Percentiles rank a stretch among this genome's conserved stretches.
phyloP scores from a whole-genome alignment of 2,329 filamentous ascomycete species.

The Leptographium galeiforme region DNA sequence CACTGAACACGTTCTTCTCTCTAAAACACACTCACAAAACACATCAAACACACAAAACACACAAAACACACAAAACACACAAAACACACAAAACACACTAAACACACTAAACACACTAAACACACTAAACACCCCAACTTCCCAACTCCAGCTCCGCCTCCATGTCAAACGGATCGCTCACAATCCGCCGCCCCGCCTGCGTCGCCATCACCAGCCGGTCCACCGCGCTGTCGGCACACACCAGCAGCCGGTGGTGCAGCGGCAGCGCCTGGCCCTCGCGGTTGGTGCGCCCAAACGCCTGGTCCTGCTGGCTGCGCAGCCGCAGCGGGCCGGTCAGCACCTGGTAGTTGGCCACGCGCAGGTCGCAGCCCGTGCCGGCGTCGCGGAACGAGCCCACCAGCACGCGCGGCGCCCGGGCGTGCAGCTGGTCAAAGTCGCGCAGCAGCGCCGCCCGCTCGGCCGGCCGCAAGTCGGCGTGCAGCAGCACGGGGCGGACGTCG shows the following conservation, averaged over 20 bases:
- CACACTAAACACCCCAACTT: neutral
- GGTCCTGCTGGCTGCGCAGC: constrained; percentile 11
- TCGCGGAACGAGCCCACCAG: constrained; percentile 11
- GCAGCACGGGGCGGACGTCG: constrained; percentile 5
- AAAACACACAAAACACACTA: too few relatives aligned
- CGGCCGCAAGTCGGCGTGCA: constrained; percentile 11
- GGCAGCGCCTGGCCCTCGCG: constrained; percentile 12
- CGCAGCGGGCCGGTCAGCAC: constrained; percentile 13
- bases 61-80: too few relatives aligned
- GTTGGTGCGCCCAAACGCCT: constrained; percentile 14
- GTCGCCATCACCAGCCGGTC: constrained; percentile 12
- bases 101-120: too few relatives aligned
- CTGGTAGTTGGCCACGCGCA: constrained; percentile 13
- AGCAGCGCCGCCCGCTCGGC: constrained; percentile 10
- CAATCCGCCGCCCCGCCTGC: constrained; percentile 11
- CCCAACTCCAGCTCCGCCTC: constrained; percentile 6
- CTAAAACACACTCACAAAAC: too few relatives aligned
- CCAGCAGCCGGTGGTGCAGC: constrained; percentile 12
- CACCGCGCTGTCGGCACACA: constrained; percentile 12
- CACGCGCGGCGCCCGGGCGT: constrained; percentile 2
- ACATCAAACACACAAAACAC: too few relatives aligned
- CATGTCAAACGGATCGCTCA: constrained; percentile 11
- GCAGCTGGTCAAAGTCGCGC: constrained; percentile 9
- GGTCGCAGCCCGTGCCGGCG: constrained; percentile 12
- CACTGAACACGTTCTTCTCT: too few relatives aligned